phyloP scores from a whole-genome alignment of 495 filamentous ascomycete genomes.

The Daldinia bambusicola region DNA sequence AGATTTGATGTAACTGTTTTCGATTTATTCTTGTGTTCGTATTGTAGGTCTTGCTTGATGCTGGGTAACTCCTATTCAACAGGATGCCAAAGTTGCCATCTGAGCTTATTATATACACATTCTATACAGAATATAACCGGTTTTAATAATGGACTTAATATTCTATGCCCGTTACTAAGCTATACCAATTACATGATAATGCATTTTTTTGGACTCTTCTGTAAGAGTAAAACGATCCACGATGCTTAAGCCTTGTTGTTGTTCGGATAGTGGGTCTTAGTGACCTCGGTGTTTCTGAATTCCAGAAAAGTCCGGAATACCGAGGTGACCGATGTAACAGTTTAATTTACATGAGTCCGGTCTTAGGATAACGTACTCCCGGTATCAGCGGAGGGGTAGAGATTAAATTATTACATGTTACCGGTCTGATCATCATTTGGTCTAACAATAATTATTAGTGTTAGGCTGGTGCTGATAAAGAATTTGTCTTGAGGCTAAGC shows the following conservation, averaged over 20 bases:
- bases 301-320: slow-evolving; percentile 2
- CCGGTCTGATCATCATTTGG: too few relatives aligned
- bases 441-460: not conserved
- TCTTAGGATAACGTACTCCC: not conserved
- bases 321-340: not conserved
- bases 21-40: not conserved
- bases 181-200: not conserved
- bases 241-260: not conserved
- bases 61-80: too few relatives aligned
- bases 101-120: slow-evolving; percentile 17
- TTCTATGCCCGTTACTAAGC: slow-evolving; percentile 9
- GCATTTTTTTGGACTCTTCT: not conserved
- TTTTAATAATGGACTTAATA: slow-evolving; percentile 31
- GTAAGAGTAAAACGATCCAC: not conserved
- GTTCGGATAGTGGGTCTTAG: not conserved
- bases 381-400: not conserved
- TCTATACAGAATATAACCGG: not conserved
- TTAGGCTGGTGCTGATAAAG: not conserved
- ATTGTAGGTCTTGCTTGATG: slow-evolving; percentile 3
- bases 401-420: too few relatives aligned
- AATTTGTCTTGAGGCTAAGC: not conserved
- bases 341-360: not conserved
- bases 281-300: slow-evolving; percentile 1
- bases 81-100: not conserved
- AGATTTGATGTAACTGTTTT: not conserved